Base-by-base conservation (phyloP, 768 basidiomycete genomes). In the Pulveroboletus sp. region DNA sequence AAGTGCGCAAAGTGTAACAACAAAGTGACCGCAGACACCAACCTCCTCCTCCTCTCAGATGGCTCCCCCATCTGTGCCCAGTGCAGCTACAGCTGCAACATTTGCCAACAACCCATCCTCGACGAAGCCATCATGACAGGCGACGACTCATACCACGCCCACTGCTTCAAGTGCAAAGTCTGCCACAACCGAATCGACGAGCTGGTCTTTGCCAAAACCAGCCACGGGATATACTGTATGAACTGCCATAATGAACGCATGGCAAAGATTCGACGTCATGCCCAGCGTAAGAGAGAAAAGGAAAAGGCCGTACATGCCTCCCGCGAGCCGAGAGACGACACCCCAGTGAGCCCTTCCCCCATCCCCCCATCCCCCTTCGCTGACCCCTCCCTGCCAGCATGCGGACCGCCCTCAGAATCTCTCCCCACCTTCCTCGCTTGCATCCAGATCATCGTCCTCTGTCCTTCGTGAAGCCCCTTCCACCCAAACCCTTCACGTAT, bases 91-190 rank as follows among this genome's bases (percentile, higher is more conserved):
- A 85, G 85, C 60, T 99, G 96, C 77, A 95, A 87, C 63, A 86
- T 97, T 50, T 99, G 96, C 73, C 84, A 85, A 40, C 82, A 83
- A 49, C 90, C 93, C 39, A 99, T 99, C 57, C 85, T 94, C 49
- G 94, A 99, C 72, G 96, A 99, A 65, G 96, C 96, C 9, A 97
- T 98, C 68, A 97, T 99, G 91, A 95, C 96, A 7, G 96, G 93
- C 52, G 93, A 99, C 69, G 96, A 98, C 66, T 92, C 93, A 0
- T 99, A 98, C 61, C 96, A 98, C 66, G 94, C 96, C 6, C 89
- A 93, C 56, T 99, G 96, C 72, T 99, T 99, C 76, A 94, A 95
- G 59, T 99, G 96, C 74, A 87, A 91, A 62, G 86, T 93, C 45
- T 99, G 96, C 74, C 83, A 82, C 67, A 86, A 88, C 64, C 80